Base-by-base conservation (phyloP, 768 basidiomycete genomes). In the Mycena rosella region DNA sequence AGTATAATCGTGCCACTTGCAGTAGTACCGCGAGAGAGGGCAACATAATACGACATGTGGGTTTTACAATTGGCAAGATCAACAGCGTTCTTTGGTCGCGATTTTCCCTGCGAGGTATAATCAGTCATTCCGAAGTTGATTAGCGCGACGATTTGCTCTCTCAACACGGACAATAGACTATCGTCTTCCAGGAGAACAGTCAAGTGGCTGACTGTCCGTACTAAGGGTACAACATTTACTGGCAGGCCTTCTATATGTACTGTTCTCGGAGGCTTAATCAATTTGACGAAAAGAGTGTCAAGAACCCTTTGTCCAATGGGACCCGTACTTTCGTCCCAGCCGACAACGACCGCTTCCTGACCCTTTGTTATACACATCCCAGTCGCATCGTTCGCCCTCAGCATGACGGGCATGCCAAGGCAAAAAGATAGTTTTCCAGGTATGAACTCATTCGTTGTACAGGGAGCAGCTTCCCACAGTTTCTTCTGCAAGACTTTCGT, bases 41-140 rank as follows among this genome's bases (percentile, higher is more conserved):
- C 38, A 3, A 38, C 38, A 38, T 38, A 38, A 15, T 38, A 38
- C 15, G 38, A 38, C 38, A 38, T 34, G 15, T 38, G 38, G 15
- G 8, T 17, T 17, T 38, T 38, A 14, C 38, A 53, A 11, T 53
- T 53, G 1, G 51, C 8, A 2, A 53, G 11, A 4, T 53, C 51
- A n/a, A 22, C 51, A 6, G 32, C 20, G 13, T 56, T 56, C 4
- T 42, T 26, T 2, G 2, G 6, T 4, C 55, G 9, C 0, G 55
- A 56, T 27, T 56, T 38, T 38, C 38, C 38, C 15, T 38, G 38
- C 3, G 38, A 10, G 1, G 36, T 29, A 17, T 56, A 56, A 13
- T 56, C 55, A 0, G 55, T 56, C 55, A 56, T 56, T n/a, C n/a
- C n/a, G n/a, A n/a, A n/a, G 34, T 55, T 55, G 8, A 24, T 2